A percentile compares a stretch with the other conserved stretches of the same genome.
Evolutionary conservation across 2,329 filamentous ascomycete genomes (phyloP).

Genomic region (Remersonia thermophila): DNA sequence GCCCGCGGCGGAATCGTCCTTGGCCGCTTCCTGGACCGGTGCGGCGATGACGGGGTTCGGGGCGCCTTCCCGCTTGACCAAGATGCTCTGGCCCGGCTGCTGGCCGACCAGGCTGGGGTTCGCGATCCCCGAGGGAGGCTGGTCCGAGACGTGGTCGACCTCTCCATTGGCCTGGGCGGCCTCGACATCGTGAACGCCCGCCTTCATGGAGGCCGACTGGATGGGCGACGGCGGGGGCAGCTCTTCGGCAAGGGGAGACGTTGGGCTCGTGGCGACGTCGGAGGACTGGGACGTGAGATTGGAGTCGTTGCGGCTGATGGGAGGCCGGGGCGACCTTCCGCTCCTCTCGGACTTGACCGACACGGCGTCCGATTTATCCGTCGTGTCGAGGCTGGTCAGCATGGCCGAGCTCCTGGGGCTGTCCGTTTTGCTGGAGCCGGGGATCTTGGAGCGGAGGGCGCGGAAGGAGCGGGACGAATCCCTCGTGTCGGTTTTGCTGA

Average conservation of each 20-base stretch:
- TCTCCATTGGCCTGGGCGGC: conserved; percentile 78
- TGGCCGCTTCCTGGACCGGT: conserved; percentile 30
- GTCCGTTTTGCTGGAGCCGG: conserved; percentile 57
- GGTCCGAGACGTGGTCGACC: conserved; percentile 88
- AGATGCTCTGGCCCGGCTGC: conserved; percentile 75
- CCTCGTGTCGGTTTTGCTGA: conserved; percentile 84
- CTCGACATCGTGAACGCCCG: conserved; percentile 64
- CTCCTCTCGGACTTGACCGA: conserved; percentile 63
- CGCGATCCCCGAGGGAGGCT: conserved; percentile 59
- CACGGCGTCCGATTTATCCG: conserved; percentile 59
- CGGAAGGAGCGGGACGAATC: conserved; percentile 82
- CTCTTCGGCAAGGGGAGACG: conserved; percentile 32
- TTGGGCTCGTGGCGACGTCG: conserved; percentile 23
- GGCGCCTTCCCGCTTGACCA: conserved; percentile 66
- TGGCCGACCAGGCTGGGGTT: conserved; percentile 46
- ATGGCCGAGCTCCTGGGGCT: conserved; percentile 69
- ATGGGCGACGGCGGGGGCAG: conserved; percentile 75
- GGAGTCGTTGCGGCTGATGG: conserved; percentile 27
- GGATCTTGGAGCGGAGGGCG: conserved; percentile 80
- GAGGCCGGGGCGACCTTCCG: conserved; percentile 36
- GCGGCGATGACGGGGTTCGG: conserved; percentile 49
- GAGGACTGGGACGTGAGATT: conserved; percentile 21
- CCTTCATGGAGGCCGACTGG: conserved; percentile 59
- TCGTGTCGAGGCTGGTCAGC: conserved; percentile 47
- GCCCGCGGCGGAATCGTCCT: conserved; percentile 35